These are phyloP conservation scores for Penicillium glabrum DNA, from an alignment of 2,329 filamentous ascomycete genomes.

Conservation along the genomic window DNA sequence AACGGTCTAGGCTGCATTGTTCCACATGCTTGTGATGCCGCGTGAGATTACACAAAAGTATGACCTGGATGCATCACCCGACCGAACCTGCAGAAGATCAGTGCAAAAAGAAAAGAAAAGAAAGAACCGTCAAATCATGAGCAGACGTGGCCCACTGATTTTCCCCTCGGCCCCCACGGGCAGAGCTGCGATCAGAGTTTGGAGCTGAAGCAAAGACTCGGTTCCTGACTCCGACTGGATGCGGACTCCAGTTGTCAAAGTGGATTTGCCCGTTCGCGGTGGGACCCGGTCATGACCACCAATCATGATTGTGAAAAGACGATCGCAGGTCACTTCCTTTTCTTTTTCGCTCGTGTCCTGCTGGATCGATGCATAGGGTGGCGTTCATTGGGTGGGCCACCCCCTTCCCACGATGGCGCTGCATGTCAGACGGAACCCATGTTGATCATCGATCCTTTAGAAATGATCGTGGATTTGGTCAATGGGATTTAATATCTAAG, in stretches of 20 bases:
- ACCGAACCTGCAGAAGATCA: conserved; percentile 14
- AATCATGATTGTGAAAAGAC: conserved; percentile 3
- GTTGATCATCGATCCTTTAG: conserved; percentile 15
- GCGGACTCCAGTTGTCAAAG: conserved; percentile 3
- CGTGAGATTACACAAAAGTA: conserved; percentile 8
- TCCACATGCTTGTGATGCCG: conserved; percentile 16
- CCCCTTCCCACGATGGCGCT: conserved; percentile 7
- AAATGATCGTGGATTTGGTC: not conserved
- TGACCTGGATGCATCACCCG: conserved; percentile 13
- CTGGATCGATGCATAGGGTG: conserved; percentile 2
- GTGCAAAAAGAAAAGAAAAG: not conserved
- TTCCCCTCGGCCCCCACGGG: not conserved
- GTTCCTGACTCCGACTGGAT: conserved; percentile 15
- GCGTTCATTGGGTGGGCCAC: not conserved
- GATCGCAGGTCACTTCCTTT: conserved; percentile 6
- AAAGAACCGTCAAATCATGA: not conserved
- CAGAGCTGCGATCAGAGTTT: not conserved
- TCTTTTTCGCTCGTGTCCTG: not conserved
- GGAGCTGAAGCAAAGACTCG: not conserved
- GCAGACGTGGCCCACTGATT: conserved; percentile 5
- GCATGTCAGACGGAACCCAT: conserved; percentile 18
- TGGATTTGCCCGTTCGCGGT: conserved; percentile 17
- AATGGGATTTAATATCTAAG: not conserved
- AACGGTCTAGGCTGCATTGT: conserved; percentile 2
- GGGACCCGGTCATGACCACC: conserved; percentile 3